Base-by-base conservation (phyloP, 1,284 basidiomycete species). In the Blastosporella zonata region DNA sequence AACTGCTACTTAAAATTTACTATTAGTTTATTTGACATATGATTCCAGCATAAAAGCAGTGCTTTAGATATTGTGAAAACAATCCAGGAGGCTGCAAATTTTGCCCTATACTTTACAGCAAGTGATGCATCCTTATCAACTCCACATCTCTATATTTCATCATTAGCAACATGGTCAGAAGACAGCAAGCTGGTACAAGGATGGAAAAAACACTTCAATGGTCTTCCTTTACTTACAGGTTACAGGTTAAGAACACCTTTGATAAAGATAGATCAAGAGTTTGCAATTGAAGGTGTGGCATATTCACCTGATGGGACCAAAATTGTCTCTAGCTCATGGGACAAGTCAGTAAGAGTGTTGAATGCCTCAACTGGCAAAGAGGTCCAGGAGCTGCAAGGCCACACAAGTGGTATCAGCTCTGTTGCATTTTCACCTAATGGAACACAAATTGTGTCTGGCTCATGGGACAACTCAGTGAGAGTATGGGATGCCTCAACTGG, bases 41-140 rank as follows among this genome's bases (percentile, higher is more conserved):
- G 41, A 13, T 33, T 4, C 31, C 10, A n/a, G 25, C 3, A 37
- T 38, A 49, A 22, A 49, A 25, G n/a, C 1, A 29, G 20, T 25
- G 0, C n/a, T 33, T 33, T 33, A 12, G 31, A 33, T 4, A 7
- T 33, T 3, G 31, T 12, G 31, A 15, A 46, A 9, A 8, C 55
- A 1, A 20, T 61, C 5, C 3, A 2, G 12, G 61, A 62, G 13
- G 47, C 51, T 28, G 46, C 46, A 3, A 47, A 45, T 18, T 61
- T 62, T 50, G 38, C 54, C 18, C 20, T 46, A 6, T 22, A 37
- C 22, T 37, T 37, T 22, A 37, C 9, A 2, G 36, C 20, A 13
- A 37, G 36, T 10, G 20, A 3, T 12, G 36, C 31, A 7, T 6
- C 31, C 4, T 3, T 4, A 33, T 33, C 31, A n/a, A 33, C 42